These are phyloP conservation scores for Naegleria gruberi DNA, from an alignment of 208 protist genomes.

Conservation along the genomic window DNA sequence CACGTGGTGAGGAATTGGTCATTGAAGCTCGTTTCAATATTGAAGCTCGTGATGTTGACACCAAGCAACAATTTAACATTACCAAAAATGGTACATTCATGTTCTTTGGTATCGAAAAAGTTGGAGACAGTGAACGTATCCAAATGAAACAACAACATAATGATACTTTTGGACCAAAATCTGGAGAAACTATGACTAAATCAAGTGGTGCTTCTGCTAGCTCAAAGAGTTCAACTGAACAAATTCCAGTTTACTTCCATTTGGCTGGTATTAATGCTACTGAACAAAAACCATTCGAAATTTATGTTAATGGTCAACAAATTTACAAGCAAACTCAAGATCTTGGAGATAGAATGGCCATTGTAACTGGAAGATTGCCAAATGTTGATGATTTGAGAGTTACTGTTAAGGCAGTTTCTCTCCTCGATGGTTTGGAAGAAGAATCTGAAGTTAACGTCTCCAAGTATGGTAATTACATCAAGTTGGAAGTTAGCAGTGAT, in stretches of 20 bases:
- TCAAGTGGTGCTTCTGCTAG: not conserved
- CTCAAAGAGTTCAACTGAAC: not conserved
- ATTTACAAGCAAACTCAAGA: not conserved
- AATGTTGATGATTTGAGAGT: not conserved
- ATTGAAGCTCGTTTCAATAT: not conserved
- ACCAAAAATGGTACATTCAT: not conserved
- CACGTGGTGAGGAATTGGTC: not conserved
- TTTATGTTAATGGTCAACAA: not conserved
- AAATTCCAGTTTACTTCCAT: not conserved
- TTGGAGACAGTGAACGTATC: not conserved
- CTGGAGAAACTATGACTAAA: not conserved
- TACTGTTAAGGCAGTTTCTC: not conserved
- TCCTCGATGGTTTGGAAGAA: not conserved
- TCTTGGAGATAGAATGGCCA: not conserved
- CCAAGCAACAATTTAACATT: slow-evolving; percentile 4
- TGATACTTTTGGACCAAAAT: not conserved
- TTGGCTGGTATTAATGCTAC: not conserved
- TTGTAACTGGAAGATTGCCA: not conserved
- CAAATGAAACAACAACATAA: slow-evolving; percentile 10
- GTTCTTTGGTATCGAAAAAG: not conserved
- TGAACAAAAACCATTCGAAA: not conserved
- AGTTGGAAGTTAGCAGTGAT: not conserved
- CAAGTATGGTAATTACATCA: not conserved
- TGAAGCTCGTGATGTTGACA: not conserved
- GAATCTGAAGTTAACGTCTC: not conserved